Percentiles rank a stretch among this genome's conserved stretches.
phyloP scores from a whole-genome alignment of 225 moss, liverwort and hornwort species.

The Physcomitrellopsis africana region DNA sequence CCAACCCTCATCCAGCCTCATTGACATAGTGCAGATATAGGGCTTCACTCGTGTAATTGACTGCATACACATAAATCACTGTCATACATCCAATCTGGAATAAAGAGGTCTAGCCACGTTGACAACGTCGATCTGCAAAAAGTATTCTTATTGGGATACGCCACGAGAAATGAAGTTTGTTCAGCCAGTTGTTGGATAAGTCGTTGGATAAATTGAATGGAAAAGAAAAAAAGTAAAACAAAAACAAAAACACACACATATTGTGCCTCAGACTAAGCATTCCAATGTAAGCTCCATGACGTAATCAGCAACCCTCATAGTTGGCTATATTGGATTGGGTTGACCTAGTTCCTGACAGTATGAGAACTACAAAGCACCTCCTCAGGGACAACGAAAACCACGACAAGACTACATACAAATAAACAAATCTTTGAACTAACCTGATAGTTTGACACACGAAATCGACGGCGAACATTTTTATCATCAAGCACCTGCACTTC shows the following conservation, averaged over 20 bases:
- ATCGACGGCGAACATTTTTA: conserved; percentile 91
- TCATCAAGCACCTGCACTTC: conserved; percentile 98
- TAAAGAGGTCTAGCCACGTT: conserved; percentile 12
- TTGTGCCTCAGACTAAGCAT: no score
- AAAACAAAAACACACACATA: no score
- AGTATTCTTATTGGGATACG: not conserved
- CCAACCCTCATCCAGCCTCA: conserved; percentile 97
- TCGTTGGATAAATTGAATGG: no score
- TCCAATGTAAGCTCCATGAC: no score
- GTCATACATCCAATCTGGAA: conserved; percentile 10
- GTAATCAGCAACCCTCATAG: no score
- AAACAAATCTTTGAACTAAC: conserved; percentile 32
- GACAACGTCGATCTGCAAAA: not conserved
- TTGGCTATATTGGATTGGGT: not conserved
- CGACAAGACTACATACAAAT: not conserved
- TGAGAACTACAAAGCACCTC: not conserved
- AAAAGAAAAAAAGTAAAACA: no score
- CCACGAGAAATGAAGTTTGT: not conserved
- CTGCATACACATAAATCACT: conserved; percentile 53
- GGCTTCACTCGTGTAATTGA: conserved; percentile 90
- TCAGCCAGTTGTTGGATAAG: no score
- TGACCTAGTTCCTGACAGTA: not conserved
- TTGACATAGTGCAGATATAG: conserved; percentile 94
- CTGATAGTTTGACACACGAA: conserved; percentile 92
- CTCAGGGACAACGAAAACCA: not conserved